These are phyloP conservation scores for Lophiostoma macrostomum DNA, from an alignment of 495 filamentous ascomycete species.

Conservation along the genomic window DNA sequence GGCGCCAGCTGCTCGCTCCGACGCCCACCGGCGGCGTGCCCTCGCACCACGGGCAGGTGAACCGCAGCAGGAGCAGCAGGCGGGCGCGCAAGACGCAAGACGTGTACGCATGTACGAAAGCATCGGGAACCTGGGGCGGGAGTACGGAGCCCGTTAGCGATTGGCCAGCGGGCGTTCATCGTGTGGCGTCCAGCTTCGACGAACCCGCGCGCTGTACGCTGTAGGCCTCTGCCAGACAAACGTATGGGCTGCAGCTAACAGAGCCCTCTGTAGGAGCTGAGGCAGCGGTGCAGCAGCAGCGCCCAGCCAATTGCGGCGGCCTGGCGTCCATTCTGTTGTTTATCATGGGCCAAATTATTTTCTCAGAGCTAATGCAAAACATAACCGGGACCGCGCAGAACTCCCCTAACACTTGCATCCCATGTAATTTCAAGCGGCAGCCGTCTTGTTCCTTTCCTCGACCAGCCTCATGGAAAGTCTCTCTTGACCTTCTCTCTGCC, in stretches of 20 bases:
- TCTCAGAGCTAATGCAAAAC: conserved; percentile 29
- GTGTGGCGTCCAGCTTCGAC: conserved; percentile 14
- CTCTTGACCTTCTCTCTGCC: conserved; percentile 26
- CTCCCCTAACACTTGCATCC: conserved; percentile 22
- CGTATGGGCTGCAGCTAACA: conserved; percentile 1
- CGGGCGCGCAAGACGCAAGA: too few species aligned
- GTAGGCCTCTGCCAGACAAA: background rate
- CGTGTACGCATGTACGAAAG: too few species aligned
- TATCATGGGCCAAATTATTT: conserved; percentile 25
- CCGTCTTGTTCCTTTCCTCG: conserved; percentile 15
- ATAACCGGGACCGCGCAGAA: conserved; percentile 25
- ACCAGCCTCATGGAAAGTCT: conserved; percentile 33
- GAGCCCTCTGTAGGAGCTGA: conserved; percentile 4
- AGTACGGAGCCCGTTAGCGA: conserved; percentile 9
- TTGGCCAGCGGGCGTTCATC: conserved; percentile 6
- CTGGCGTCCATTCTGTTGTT: conserved; percentile 1
- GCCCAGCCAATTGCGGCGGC: conserved; percentile 1
- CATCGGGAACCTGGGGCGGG: background rate
- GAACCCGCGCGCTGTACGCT: background rate
- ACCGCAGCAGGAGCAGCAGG: conserved; percentile 2
- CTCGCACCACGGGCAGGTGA: background rate
- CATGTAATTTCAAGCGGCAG: conserved; percentile 21
- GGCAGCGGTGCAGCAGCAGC: background rate
- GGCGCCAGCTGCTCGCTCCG: background rate
- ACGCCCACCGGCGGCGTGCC: background rate